phyloP scores from a whole-genome alignment of 2,329 filamentous ascomycete genomes.

The Monosporascus ibericus region DNA sequence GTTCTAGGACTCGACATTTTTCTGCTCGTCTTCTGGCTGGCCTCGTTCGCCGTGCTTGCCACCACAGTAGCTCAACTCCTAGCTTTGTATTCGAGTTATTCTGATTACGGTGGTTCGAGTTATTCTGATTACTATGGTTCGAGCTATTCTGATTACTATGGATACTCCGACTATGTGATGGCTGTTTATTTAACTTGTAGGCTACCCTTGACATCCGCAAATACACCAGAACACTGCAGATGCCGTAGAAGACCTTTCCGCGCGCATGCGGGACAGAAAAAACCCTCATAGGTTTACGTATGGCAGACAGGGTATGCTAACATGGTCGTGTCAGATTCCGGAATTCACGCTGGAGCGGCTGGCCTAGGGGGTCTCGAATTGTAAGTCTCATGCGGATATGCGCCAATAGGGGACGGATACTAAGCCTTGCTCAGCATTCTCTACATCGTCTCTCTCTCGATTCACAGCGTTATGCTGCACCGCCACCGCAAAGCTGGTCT shows the following conservation, averaged over 20 bases:
- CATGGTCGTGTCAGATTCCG: conserved; percentile 9
- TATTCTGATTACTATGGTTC: background rate
- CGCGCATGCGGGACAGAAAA: background rate
- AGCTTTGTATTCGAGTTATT: conserved; percentile 1
- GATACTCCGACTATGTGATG: conserved; percentile 17
- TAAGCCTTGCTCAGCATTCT: conserved; percentile 29
- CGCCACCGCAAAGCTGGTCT: conserved; percentile 39
- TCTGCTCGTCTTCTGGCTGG: conserved; percentile 47
- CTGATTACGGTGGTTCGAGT: background rate
- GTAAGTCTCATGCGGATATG: conserved; percentile 26
- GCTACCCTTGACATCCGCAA: background rate
- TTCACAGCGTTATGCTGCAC: conserved; percentile 35
- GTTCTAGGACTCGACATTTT: conserved; percentile 45
- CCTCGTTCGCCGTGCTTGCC: conserved; percentile 36
- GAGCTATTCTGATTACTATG: conserved; percentile 5
- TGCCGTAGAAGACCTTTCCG: background rate
- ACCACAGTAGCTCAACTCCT: conserved; percentile 22
- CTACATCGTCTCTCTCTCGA: conserved; percentile 33
- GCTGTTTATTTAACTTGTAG: conserved; percentile 8
- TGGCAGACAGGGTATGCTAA: conserved; percentile 1
- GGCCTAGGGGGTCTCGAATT: conserved; percentile 37
- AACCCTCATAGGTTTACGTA: background rate
- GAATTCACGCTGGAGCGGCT: conserved; percentile 28
- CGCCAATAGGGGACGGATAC: background rate
- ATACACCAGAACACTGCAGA: background rate